A percentile compares a stretch with the other conserved stretches of the same genome.
These are phyloP conservation scores for Fusarium sp. DNA, from an alignment of 2,329 filamentous ascomycete genomes.

Conservation along the genomic window DNA sequence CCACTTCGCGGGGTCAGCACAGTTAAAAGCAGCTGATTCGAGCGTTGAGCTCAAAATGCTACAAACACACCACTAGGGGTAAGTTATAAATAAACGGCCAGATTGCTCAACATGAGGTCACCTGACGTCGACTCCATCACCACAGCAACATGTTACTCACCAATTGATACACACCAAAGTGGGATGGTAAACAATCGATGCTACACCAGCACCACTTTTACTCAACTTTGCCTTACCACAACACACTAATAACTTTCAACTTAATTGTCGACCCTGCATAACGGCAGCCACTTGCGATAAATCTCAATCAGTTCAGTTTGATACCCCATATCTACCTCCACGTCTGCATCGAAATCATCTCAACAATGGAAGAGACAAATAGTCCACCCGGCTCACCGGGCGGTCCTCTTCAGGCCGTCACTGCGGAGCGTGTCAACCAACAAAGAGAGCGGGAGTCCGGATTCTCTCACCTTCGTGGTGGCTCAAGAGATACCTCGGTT, in stretches of 20 bases:
- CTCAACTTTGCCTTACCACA: constrained; percentile 8
- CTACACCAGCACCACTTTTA: constrained; percentile 20
- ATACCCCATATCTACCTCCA: not conserved
- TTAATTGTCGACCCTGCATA: constrained; percentile 6
- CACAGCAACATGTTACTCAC: constrained; percentile 7
- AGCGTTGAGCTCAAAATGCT: not conserved
- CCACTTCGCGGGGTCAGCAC: constrained; percentile 37
- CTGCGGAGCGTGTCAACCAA: constrained; percentile 71
- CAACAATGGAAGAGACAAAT: constrained; percentile 38
- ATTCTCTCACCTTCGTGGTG: constrained; percentile 49
- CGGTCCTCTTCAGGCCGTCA: constrained; percentile 67
- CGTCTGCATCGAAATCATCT: not conserved
- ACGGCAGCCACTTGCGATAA: constrained; percentile 3
- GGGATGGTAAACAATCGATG: constrained; percentile 41
- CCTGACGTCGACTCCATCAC: constrained; percentile 16
- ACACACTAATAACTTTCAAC: constrained; percentile 30
- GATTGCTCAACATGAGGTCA: constrained; percentile 20
- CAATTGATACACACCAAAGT: constrained; percentile 14
- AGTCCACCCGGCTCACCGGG: constrained; percentile 64
- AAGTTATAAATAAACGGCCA: not conserved
- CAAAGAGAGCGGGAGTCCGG: constrained; percentile 50
- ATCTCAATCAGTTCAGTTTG: not conserved
- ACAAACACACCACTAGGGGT: constrained; percentile 24
- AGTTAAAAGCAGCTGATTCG: constrained; percentile 30
- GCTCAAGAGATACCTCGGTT: constrained; percentile 67